Conservation (phyloP, 495 filamentous ascomycete genomes). For the Xylaria telfairii region DNA sequence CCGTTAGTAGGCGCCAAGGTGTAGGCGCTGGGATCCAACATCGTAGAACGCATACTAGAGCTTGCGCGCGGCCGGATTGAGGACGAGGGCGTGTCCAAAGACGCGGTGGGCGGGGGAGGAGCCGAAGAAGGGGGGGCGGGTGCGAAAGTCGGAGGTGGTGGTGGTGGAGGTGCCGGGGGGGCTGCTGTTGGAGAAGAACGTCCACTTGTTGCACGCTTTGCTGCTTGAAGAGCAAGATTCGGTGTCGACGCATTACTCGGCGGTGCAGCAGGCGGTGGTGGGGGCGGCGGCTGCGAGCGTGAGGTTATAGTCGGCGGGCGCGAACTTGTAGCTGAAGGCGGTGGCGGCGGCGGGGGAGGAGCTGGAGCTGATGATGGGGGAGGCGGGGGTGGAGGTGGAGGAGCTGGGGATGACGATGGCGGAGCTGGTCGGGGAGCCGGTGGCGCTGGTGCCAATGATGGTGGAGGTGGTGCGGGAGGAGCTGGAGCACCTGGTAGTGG, state of each 20-base stretch:
- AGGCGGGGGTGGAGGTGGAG: conserved; percentile 28
- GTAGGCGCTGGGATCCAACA: conserved; percentile 77
- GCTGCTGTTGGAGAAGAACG: conserved; percentile 52
- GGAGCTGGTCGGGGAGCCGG: conserved; percentile 58
- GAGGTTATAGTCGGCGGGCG: conserved; percentile 44
- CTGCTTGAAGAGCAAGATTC: conserved; percentile 57
- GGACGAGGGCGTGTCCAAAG: conserved; percentile 34
- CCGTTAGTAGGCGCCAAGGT: conserved; percentile 64
- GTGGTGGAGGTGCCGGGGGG: conserved; percentile 47
- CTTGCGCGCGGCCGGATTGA: conserved; percentile 35
- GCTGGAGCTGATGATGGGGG: conserved; percentile 54
- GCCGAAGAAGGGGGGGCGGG: conserved; percentile 46
- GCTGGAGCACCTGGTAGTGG: conserved; percentile 56
- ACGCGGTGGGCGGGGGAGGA: conserved; percentile 42
- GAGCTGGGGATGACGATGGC: conserved; percentile 57
- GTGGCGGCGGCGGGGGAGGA: conserved; percentile 56
- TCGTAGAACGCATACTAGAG: conserved; percentile 47
- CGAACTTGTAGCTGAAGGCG: conserved; percentile 34
- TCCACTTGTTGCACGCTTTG: conserved; percentile 54
- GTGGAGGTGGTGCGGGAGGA: conserved; percentile 58
- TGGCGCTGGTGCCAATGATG: conserved; percentile 59
- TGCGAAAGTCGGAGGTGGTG: conserved; percentile 38
- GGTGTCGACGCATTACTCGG: conserved; percentile 43
- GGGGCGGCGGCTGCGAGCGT: conserved; percentile 58
- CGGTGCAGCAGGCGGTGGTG: conserved; percentile 56